Evolutionary conservation across 495 filamentous ascomycete species (phyloP), one percentile per base, ranked within the genome.

Genomic region (Aspergillus campestris): DNA sequence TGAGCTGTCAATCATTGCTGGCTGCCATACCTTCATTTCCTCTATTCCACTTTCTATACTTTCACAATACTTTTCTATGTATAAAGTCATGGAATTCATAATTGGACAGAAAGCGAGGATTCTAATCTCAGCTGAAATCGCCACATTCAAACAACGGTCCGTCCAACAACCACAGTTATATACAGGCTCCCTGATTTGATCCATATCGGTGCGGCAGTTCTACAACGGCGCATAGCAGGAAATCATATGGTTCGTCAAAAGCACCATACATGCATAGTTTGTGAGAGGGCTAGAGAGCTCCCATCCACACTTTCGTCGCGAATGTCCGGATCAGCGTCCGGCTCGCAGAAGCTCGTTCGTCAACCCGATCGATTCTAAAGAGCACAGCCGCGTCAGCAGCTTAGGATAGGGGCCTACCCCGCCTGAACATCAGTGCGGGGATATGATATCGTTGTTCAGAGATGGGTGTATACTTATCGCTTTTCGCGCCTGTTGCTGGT

Each of bases 211-310:
- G 31, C 50, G 28, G 44, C 18, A 46, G 12, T 55, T 53, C 58
- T 62, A 58, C 27, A 58, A 66, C 47, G 56, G 57, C 38, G 43
- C 50, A 32, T 58, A 53, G 47, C 54, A 47, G 8, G 39, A 59
- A 48, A 61, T 52, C 34, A 34, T 52, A 31, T 47, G 52, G 24
- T 66, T 56, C 45, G 46, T 60, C 51, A 59, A 59, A 27, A 55
- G 59, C 33, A 51, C 45, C 56, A 57, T 45, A 35, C 55, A 36
- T 60, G 51, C 49, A 50, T 50, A 15, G 53, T 51, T 7, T 60
- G 58, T 49, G 50, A 59, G 31, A 53, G 50, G 30, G 45, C 18
- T 1, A 45, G 31, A 36, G 37, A 31, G 42, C 49, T 8, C 59
- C 62, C 27, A 48, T 60, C 34, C 42, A 55, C 30, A 48, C 45